These are phyloP conservation scores for Trichoderma gamsii DNA, from an alignment of 495 filamentous ascomycete genomes.

Conservation along the genomic window DNA sequence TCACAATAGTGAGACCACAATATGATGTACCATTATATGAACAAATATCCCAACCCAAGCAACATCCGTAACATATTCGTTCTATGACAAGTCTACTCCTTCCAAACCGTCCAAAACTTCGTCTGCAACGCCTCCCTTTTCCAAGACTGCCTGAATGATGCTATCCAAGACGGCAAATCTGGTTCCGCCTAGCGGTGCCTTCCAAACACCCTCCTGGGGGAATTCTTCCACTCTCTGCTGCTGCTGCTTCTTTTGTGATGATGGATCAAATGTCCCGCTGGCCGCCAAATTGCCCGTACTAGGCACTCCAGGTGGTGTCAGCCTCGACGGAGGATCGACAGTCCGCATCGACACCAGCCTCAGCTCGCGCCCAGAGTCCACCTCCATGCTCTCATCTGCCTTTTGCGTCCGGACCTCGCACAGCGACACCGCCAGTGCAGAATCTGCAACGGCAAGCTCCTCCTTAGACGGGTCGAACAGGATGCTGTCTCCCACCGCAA, in stretches of 20 bases:
- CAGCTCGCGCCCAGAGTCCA: slow-evolving; percentile 31
- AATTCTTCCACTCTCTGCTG: slow-evolving; percentile 40
- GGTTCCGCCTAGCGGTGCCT: slow-evolving; percentile 66
- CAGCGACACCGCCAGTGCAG: slow-evolving; percentile 73
- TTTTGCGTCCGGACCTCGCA: slow-evolving; percentile 27
- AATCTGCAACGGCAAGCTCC: slow-evolving; percentile 87
- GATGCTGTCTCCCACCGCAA: slow-evolving; percentile 78
- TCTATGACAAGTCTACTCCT: slow-evolving; percentile 46
- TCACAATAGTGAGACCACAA: background rate
- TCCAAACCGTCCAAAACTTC: slow-evolving; percentile 78
- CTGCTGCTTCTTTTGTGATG: slow-evolving; percentile 35
- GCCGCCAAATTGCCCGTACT: slow-evolving; percentile 64
- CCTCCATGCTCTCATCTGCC: slow-evolving; percentile 21
- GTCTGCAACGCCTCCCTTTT: slow-evolving; percentile 70
- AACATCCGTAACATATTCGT: background rate
- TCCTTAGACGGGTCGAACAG: slow-evolving; percentile 89
- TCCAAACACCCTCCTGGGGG: slow-evolving; percentile 69
- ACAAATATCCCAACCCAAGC: background rate
- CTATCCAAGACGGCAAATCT: slow-evolving; percentile 59
- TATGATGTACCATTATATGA: background rate
- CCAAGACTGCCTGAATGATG: slow-evolving; percentile 61
- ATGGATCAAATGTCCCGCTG: slow-evolving; percentile 30
- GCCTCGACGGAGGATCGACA: slow-evolving; percentile 55
- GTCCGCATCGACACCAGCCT: slow-evolving; percentile 59
- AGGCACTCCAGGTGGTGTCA: slow-evolving; percentile 58